phyloP scores from a whole-genome alignment of 768 basidiomycete genomes.

The Lentinula guzmanii region DNA sequence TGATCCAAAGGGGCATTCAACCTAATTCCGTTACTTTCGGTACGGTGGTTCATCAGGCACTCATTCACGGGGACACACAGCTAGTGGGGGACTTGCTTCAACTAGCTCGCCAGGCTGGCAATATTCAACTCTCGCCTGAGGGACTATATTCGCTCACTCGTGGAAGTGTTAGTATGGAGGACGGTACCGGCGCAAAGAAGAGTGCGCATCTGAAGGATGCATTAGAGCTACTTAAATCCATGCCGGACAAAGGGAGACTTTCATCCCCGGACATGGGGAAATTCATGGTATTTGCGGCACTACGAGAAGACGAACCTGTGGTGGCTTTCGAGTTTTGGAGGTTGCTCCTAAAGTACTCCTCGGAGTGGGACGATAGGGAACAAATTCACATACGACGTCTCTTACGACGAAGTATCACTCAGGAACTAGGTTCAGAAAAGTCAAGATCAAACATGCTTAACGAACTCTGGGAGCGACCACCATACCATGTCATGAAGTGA shows the following conservation, averaged over 20 bases:
- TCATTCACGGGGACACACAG: slow-evolving; percentile 33
- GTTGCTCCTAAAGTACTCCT: slow-evolving; percentile 34
- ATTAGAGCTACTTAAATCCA: slow-evolving; percentile 33
- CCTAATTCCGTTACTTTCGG: slow-evolving; percentile 55
- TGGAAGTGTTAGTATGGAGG: slow-evolving; percentile 23
- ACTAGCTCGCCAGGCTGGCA: slow-evolving; percentile 28
- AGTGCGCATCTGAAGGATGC: slow-evolving; percentile 32
- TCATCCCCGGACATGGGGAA: slow-evolving; percentile 44
- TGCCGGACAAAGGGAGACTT: slow-evolving; percentile 27
- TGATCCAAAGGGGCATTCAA: slow-evolving; percentile 38
- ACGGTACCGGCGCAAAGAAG: not conserved
- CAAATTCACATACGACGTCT: slow-evolving; percentile 35
- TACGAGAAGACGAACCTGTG: slow-evolving; percentile 39
- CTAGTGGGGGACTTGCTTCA: slow-evolving; percentile 38
- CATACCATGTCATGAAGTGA: slow-evolving; percentile 1
- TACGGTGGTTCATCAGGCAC: slow-evolving; percentile 57
- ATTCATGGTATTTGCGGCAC: slow-evolving; percentile 42
- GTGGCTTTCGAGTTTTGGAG: slow-evolving; percentile 62
- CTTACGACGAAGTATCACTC: slow-evolving; percentile 28
- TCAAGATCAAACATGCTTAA: not conserved
- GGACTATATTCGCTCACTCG: slow-evolving; percentile 44
- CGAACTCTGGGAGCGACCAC: slow-evolving; percentile 1
- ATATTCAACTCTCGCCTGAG: slow-evolving; percentile 36
- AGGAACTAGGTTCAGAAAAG: not conserved
- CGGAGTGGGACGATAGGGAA: slow-evolving; percentile 42